Base-by-base conservation (phyloP, 192 early-diverging fungal genomes). In the Entophlyctis luteolus region DNA sequence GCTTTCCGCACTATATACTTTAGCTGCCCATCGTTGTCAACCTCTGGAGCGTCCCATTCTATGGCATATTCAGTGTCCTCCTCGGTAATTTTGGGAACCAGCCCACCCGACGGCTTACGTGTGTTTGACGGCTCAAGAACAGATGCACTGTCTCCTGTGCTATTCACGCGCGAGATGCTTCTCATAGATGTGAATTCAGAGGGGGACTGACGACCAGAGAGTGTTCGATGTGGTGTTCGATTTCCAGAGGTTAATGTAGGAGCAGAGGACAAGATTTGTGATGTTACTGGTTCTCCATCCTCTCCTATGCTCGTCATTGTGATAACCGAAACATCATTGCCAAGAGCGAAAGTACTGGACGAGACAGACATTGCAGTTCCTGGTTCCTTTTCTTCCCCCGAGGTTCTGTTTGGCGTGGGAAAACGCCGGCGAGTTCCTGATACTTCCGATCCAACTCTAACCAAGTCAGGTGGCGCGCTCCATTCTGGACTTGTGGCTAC, bases 401-500 rank as follows among this genome's bases (percentile, higher is more conserved):
- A n/a, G n/a, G n/a, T n/a, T n/a, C n/a, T n/a, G n/a, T n/a, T n/a
- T n/a, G n/a, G n/a, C n/a, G n/a, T n/a, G n/a, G n/a, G n/a, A n/a
- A n/a, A n/a, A n/a, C n/a, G n/a, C n/a, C n/a, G n/a, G n/a, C n/a
- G n/a, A n/a, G n/a, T n/a, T n/a, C n/a, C n/a, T n/a, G n/a, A n/a
- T n/a, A n/a, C n/a, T n/a, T n/a, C n/a, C n/a, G 39, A 42, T 8
- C 63, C 63, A 8, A 66, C 50, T 1, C 35, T 29, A 22, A 66
- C 50, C 4, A 66, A 28, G 33, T 66, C 63, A 1, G 50, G 27
- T 14, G 63, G 63, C 37, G 63, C 63, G 49, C 50, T 66, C 63
- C 63, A 66, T 39, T 66, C 63, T 1, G 63, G 63, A 42, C 49
- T 54, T 3, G 63, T 66, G 8, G 62, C 62, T 8, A 66, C 50